phyloP scores from a whole-genome alignment of 805 yeast species.

The Schwanniomyces yamadae region DNA sequence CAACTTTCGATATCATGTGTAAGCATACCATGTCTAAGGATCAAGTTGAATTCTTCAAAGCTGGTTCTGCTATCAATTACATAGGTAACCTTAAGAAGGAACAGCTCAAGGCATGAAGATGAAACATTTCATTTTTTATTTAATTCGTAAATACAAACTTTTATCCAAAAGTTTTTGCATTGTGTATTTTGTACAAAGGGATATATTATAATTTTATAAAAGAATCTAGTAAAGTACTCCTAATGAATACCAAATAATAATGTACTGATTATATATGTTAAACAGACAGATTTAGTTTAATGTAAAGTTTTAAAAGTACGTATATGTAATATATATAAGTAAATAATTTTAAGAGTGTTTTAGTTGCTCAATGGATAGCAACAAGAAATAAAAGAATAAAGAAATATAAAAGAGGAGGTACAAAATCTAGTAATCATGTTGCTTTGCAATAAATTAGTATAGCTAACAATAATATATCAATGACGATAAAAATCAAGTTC shows the following conservation, averaged over 20 bases:
- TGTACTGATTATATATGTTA: no score
- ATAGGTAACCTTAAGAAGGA: conserved; percentile 56
- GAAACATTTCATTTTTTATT: neutral
- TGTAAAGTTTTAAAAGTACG: no score
- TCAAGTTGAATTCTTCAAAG: conserved; percentile 93
- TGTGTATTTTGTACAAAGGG: conserved; percentile 2
- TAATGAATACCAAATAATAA: no score
- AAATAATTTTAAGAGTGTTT: no score
- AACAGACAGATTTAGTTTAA: no score
- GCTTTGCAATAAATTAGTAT: no score
- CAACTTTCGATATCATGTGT: conserved; percentile 64
- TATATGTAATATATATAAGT: no score
- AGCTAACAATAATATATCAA: conserved; percentile 1
- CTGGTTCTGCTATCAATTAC: conserved; percentile 94
- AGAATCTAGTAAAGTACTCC: no score
- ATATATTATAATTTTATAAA: no score
- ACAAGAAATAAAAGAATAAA: conserved; percentile 2
- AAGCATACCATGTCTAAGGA: conserved; percentile 97
- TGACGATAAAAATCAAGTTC: neutral
- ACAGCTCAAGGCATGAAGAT: conserved; percentile 5
- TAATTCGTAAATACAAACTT: neutral
- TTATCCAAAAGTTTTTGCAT: neutral
- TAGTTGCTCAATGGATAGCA: conserved; percentile 1
- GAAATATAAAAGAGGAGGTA: neutral
- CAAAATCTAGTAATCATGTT: neutral